Evolutionary conservation across 768 basidiomycete genomes (phyloP).

Genomic region (Termitomyces eurrhizus): DNA sequence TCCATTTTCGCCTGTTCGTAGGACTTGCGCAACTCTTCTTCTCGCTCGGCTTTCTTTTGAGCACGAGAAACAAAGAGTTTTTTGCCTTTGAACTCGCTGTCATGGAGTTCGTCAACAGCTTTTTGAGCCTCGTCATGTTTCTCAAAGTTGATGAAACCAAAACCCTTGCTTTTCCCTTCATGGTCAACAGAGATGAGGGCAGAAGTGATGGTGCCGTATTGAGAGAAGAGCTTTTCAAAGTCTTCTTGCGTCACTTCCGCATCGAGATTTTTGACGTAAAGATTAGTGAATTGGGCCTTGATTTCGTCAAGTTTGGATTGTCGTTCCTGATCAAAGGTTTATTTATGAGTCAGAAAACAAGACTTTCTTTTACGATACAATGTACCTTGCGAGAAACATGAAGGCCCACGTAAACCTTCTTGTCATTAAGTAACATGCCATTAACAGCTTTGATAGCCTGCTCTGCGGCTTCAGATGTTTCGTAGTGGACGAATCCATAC

Average conservation of each 20-base stretch:
- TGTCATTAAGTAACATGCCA: slow-evolving; percentile 99
- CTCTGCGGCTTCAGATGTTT: slow-evolving; percentile 94
- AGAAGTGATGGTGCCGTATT: slow-evolving; percentile 84
- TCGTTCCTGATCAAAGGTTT: slow-evolving; percentile 59
- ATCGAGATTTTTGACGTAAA: slow-evolving; percentile 98
- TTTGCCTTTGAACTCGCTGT: slow-evolving; percentile 77
- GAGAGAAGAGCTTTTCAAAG: slow-evolving; percentile 75
- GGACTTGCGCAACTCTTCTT: slow-evolving; percentile 89
- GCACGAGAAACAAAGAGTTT: slow-evolving; percentile 95
- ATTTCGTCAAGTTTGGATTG: slow-evolving; percentile 98
- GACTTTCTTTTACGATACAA: slow-evolving; percentile 1
- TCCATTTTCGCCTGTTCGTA: slow-evolving; percentile 97
- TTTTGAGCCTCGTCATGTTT: slow-evolving; percentile 86
- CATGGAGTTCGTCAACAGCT: slow-evolving; percentile 89
- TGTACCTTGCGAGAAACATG: slow-evolving; percentile 94
- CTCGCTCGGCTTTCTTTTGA: slow-evolving; percentile 97
- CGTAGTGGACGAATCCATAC: slow-evolving; percentile 99
- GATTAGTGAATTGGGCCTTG: slow-evolving; percentile 95
- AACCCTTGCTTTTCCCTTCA: slow-evolving; percentile 90
- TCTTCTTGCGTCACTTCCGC: slow-evolving; percentile 79
- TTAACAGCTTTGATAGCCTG: slow-evolving; percentile 98
- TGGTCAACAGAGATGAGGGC: slow-evolving; percentile 83
- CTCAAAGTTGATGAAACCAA: slow-evolving; percentile 98
- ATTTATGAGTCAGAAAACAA: not conserved
- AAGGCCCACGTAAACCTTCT: slow-evolving; percentile 97